Base-by-base conservation (phyloP, 306 rosid genomes). In the Vigna reflexopilosa region DNA sequence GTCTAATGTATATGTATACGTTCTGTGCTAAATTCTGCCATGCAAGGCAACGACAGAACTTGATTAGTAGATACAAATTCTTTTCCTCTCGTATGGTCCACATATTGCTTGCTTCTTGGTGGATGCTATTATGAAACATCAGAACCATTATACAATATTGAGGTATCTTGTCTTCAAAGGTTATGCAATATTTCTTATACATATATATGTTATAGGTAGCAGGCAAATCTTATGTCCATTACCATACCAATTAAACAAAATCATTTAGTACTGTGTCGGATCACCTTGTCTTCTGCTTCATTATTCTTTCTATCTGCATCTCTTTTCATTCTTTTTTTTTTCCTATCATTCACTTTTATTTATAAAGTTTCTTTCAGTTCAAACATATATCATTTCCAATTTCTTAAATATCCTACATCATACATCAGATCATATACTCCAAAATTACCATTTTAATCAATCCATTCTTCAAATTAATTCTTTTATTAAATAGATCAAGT, bases 11-110 rank as follows among this genome's bases (percentile, higher is more conserved):
- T 62, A 55, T 19, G 49, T 22, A 34, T 22, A 20, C 36, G 36
- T 26, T 70, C 56, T 63, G 72, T 49, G 51, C 67, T 51, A 24
- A 54, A 22, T 50, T 65, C 66, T 54, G 70, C 54, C 52, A 40
- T 65, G 19, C 36, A 73, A 65, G 10, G 4, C 70, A 73, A 48
- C 11, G 62, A 65, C 61, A 69, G 68, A 32, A 34, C 16, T 61
- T 61, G 24, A 47, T 54, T 65, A 65, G 40, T 42, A 3, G 13
- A 30, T 54, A 24, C 8, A 73, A 65, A 54, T 73, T 72, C 68
- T 64, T 57, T 42, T 64, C 44, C 68, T 42, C 59, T 6, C 3
- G 3, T 28, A 42, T 54, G n/a, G 59, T 42, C 62, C 79, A 42
- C 26, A 28, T 2, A 45, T 72, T 52, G 24, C 49, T 72, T 52